These are phyloP conservation scores for Postia placenta DNA, from an alignment of 768 basidiomycete species.

Conservation along the genomic window DNA sequence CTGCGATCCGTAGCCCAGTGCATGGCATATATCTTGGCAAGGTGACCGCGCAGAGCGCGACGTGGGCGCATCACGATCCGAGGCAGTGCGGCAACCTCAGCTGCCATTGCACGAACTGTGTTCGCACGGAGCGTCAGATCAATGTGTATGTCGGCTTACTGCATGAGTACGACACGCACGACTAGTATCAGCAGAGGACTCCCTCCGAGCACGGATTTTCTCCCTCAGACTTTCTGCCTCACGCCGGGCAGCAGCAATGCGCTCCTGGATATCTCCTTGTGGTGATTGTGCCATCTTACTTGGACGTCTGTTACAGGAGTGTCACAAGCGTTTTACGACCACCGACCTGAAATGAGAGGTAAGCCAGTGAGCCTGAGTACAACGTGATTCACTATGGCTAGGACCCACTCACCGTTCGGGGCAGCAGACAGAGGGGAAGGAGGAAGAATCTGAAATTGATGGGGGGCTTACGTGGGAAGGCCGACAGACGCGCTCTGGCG, in stretches of 20 bases:
- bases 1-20: slow-evolving; percentile 98
- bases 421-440: not conserved
- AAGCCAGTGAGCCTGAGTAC: too few species aligned
- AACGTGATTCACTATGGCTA: not conserved
- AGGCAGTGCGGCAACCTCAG: slow-evolving; percentile 91
- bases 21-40: slow-evolving; percentile 99
- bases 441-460: slow-evolving; percentile 13
- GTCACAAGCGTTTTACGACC: too few species aligned
- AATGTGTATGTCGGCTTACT: not conserved
- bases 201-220: slow-evolving; percentile 94
- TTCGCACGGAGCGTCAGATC: not conserved
- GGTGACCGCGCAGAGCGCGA: slow-evolving; percentile 91
- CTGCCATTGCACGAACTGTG: slow-evolving; percentile 95
- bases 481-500: not conserved
- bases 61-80: slow-evolving; percentile 96
- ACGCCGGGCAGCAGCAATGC: slow-evolving; percentile 92
- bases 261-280: slow-evolving; percentile 81
- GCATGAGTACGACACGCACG: slow-evolving; percentile 47
- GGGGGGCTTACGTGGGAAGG: slow-evolving; percentile 15
- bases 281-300: slow-evolving; percentile 61
- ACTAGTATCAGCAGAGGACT: slow-evolving; percentile 97
- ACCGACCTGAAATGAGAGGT: too few species aligned
- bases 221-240: slow-evolving; percentile 98
- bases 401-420: not conserved
- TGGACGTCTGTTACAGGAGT: too few species aligned